Percentiles rank a stretch among this genome's conserved stretches.
These are phyloP conservation scores for Geosmithia morbida DNA, from an alignment of 2,329 filamentous ascomycete genomes.

Conservation along the genomic window DNA sequence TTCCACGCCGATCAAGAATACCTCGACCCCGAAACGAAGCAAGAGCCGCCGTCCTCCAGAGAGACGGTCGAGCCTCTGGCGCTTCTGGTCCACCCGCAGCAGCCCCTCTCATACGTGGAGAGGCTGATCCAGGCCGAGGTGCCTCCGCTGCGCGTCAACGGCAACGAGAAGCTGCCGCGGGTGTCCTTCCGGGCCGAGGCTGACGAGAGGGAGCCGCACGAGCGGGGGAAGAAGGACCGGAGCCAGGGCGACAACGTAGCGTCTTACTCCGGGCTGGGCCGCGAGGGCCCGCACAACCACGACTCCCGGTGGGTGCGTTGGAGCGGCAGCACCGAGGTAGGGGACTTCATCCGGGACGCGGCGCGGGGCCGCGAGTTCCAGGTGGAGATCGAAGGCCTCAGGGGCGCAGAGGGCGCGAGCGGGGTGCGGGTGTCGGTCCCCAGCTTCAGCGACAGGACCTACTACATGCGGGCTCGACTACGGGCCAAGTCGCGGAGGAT, in stretches of 20 bases:
- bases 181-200: constrained; percentile 72
- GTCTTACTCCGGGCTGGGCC: constrained; percentile 56
- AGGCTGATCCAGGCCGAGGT: constrained; percentile 80
- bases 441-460: constrained; percentile 79
- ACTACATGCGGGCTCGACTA: constrained; percentile 68
- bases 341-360: constrained; percentile 86
- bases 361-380: constrained; percentile 74
- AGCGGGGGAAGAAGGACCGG: constrained; percentile 16
- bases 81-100: constrained; percentile 74
- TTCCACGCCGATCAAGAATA: constrained; percentile 22
- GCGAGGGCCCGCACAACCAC: constrained; percentile 33
- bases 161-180: constrained; percentile 54
- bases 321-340: constrained; percentile 79
- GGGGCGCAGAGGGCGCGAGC: constrained; percentile 7
- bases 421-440: constrained; percentile 72
- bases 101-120: constrained; percentile 82
- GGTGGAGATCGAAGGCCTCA: constrained; percentile 61
- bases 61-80: constrained; percentile 62
- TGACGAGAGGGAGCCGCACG: constrained; percentile 36
- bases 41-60: constrained; percentile 20
- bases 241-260: constrained; percentile 34
- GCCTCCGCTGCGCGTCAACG: constrained; percentile 50
- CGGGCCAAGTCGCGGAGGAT: constrained; percentile 58
- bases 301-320: constrained; percentile 59
- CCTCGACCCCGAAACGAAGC: constrained; percentile 23